These are phyloP conservation scores for Plantago coronopus DNA, from an alignment of 305 asterid genomes.

Conservation along the genomic window DNA sequence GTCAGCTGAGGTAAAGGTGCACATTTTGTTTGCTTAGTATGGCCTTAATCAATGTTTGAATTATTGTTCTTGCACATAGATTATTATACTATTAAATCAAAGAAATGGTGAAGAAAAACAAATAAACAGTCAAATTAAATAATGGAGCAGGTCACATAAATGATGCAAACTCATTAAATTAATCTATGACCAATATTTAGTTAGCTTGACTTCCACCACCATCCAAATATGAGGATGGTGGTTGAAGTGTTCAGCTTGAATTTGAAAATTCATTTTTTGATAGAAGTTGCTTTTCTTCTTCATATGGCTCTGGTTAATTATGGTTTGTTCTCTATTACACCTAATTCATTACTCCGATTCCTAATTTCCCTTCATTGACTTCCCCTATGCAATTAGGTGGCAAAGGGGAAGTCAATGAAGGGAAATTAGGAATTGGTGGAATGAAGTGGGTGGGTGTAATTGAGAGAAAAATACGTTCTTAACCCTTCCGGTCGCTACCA, in stretches of 20 bases:
- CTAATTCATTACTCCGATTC: too few species aligned
- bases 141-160: neutral
- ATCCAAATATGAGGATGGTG: too few species aligned
- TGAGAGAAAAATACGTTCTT: too few species aligned
- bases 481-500: too few species aligned
- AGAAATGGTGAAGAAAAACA: neutral
- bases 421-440: too few species aligned
- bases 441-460: too few species aligned
- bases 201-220: too few species aligned
- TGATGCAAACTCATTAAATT: neutral
- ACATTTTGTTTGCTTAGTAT: neutral
- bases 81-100: neutral
- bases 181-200: neutral
- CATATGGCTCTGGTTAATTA: neutral
- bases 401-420: too few species aligned
- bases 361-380: too few species aligned
- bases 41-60: neutral
- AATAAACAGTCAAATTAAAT: neutral
- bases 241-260: too few species aligned
- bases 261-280: neutral
- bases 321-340: too few species aligned
- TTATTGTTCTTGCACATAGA: neutral
- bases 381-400: too few species aligned
- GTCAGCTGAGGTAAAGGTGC: constrained; percentile 68
- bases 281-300: neutral